These are phyloP conservation scores for Berkeleyomyces rouxiae DNA, from an alignment of 2,329 filamentous ascomycete species.

Conservation along the genomic window DNA sequence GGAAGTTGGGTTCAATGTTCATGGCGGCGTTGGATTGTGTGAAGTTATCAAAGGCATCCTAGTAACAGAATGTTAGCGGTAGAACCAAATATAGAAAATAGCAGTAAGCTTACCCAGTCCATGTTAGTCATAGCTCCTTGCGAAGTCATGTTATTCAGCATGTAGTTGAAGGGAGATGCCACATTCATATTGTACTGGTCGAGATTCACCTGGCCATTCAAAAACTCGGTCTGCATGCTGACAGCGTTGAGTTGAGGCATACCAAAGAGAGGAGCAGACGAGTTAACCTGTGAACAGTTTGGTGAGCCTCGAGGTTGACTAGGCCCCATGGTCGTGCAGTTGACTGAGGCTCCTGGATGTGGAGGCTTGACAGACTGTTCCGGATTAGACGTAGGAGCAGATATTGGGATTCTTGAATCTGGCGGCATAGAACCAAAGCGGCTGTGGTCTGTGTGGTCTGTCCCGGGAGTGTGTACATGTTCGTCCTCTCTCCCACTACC, in stretches of 20 bases:
- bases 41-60: slow-evolving; percentile 42
- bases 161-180: slow-evolving; percentile 20
- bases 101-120: slow-evolving; percentile 29
- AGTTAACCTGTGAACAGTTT: neutral
- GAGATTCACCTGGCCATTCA: neutral
- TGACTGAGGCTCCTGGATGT: neutral
- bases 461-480: neutral
- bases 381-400: neutral
- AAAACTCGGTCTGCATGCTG: neutral
- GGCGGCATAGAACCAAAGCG: neutral
- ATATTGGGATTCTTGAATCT: neutral
- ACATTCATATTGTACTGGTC: neutral
- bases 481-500: neutral
- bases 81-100: neutral
- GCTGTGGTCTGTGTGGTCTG: neutral
- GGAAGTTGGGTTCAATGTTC: slow-evolving; percentile 4
- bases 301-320: neutral
- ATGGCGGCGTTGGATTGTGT: slow-evolving; percentile 25
- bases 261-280: neutral
- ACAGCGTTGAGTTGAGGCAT: neutral
- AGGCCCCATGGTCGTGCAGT: neutral
- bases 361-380: neutral
- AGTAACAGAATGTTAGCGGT: neutral
- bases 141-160: slow-evolving; percentile 31
- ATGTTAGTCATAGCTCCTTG: slow-evolving; percentile 23